Base-by-base conservation (phyloP, 306 rosid genomes). In the Alnus glutinosa region DNA sequence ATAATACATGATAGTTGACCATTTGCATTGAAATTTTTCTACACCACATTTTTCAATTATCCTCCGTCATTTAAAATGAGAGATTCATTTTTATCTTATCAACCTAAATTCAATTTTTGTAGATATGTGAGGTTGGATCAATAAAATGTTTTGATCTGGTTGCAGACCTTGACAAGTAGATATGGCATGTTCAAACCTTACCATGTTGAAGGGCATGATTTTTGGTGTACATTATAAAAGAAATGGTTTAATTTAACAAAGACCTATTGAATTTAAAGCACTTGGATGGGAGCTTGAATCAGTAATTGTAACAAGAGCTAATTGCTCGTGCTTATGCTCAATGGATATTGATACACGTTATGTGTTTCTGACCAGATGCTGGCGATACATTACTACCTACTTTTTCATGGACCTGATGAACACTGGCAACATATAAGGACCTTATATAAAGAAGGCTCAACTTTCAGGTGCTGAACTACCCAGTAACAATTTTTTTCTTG, bases 321-420 rank as follows among this genome's bases (percentile, higher is more conserved):
- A 62, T 55, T 36, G 47, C 71, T 72, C 28, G 73, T 79, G 28
- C 78, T 61, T 51, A 68, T 37, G 48, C 23, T 75, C 28, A 4
- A 34, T 80, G 55, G 78, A 19, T 34, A 39, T 83, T 71, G 37
- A 50, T 71, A 9, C 39, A 46, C 9, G 5, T 14, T 58, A 16
- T 48, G 23, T 55, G 2, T 77, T 77, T 44, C 75, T 80, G 79
- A 68, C 19, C 92, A 95, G 98, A 95, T 92, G 96, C 87, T 95
- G 85, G 85, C 98, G 74, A 91, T 95, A 73, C 98, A 95, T 83
- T 95, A 87, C 83, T 95, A 92, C 90, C 83, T 92, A 54, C 90
- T 95, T 73, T 86, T 95, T 80, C 93, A 95, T 70, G 98, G 98
- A 79, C 88, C 92, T 47, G 92, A 91, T 76, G 97, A 91, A 77